A percentile compares a stretch with the other conserved stretches of the same genome.
Evolutionary conservation across 495 filamentous ascomycete genomes (phyloP).

Genomic region (Corynascus novoguineensis): DNA sequence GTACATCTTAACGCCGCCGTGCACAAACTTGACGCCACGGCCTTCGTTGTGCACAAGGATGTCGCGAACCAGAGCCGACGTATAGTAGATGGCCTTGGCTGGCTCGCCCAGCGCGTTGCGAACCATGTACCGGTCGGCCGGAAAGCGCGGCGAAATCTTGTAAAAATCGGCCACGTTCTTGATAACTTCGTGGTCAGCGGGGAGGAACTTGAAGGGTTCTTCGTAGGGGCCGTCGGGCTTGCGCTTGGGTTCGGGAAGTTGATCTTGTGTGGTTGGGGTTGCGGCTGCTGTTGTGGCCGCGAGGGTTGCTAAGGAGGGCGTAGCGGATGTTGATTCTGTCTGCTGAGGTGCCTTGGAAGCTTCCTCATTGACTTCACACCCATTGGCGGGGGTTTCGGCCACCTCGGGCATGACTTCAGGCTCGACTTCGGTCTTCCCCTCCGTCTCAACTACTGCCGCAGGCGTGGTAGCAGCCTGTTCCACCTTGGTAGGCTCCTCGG

Average conservation of each 20-base stretch:
- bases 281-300: slow-evolving; percentile 1
- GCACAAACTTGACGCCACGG: slow-evolving; percentile 87
- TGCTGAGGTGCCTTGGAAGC: not conserved
- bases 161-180: slow-evolving; percentile 74
- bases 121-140: slow-evolving; percentile 87
- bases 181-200: slow-evolving; percentile 66
- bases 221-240: slow-evolving; percentile 53
- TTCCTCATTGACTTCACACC: not conserved
- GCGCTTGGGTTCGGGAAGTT: slow-evolving; percentile 31
- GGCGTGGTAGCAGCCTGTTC: slow-evolving; percentile 20
- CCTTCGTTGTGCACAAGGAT: slow-evolving; percentile 81
- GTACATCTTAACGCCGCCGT: slow-evolving; percentile 97
- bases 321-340: slow-evolving; percentile 18
- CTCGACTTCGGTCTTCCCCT: slow-evolving; percentile 24
- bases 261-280: not conserved
- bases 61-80: slow-evolving; percentile 71
- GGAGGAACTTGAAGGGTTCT: slow-evolving; percentile 88
- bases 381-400: slow-evolving; percentile 14
- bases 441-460: slow-evolving; percentile 22
- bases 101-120: slow-evolving; percentile 80
- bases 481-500: slow-evolving; percentile 28
- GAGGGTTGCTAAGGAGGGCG: slow-evolving; percentile 15
- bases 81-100: slow-evolving; percentile 92
- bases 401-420: slow-evolving; percentile 22
- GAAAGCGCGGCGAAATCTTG: slow-evolving; percentile 73